A percentile compares a stretch with the other conserved stretches of the same genome.
phyloP scores from a whole-genome alignment of 306 rosid species.

The Begonia loranthoides region DNA sequence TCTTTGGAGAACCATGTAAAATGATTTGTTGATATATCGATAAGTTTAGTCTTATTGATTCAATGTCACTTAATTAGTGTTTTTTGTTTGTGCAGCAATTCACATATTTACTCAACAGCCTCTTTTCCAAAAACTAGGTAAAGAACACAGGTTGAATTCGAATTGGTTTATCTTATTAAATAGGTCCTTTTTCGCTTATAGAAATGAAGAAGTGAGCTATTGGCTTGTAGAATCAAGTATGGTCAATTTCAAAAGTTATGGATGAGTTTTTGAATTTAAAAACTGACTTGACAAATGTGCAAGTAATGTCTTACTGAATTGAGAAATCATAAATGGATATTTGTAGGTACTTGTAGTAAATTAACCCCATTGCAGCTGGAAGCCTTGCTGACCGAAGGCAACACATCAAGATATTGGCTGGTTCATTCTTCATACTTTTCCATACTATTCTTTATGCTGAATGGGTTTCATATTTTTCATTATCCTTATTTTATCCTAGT shows the following conservation, averaged over 20 bases:
- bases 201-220: too few relatives aligned
- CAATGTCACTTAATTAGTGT: conserved; percentile 4
- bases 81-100: conserved; percentile 35
- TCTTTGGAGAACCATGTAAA: too few relatives aligned
- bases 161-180: too few relatives aligned
- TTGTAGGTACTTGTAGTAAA: conserved; percentile 42
- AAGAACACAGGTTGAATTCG: not conserved
- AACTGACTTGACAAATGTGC: not conserved
- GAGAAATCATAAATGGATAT: too few relatives aligned
- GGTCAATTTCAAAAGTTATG: too few relatives aligned
- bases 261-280: conserved; percentile 3
- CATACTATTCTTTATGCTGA: not conserved
- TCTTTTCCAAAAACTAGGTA: conserved; percentile 61
- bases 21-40: too few relatives aligned
- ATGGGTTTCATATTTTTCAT: not conserved
- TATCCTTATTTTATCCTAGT: too few relatives aligned
- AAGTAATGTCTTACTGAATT: too few relatives aligned
- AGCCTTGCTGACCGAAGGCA: conserved; percentile 76
- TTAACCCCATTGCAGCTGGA: conserved; percentile 89
- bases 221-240: too few relatives aligned
- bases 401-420: conserved; percentile 70
- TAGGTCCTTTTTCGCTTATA: too few relatives aligned
- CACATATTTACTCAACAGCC: conserved; percentile 74
- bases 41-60: too few relatives aligned
- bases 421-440: conserved; percentile 29